Percentiles rank a stretch among this genome's conserved stretches.
Conservation (phyloP, 176 grass and related monocot species). For the Saccharum spontaneum region DNA sequence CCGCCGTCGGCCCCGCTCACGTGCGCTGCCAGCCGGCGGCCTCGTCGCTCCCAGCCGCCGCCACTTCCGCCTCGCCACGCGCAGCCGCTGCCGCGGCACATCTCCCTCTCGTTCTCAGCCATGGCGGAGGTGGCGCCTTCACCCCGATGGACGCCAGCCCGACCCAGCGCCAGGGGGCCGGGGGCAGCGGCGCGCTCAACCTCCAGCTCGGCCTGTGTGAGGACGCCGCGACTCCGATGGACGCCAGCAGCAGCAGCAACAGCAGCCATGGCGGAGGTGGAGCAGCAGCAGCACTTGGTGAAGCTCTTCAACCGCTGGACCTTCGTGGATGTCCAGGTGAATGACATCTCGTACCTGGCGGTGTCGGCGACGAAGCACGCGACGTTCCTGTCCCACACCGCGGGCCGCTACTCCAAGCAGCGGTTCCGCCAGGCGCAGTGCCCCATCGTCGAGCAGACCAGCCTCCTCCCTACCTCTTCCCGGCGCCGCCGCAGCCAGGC, state of each 20-base stretch:
- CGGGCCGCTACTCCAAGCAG: conserved; percentile 77
- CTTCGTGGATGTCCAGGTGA: conserved; percentile 82
- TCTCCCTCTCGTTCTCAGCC: neutral
- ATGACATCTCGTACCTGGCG: conserved; percentile 79
- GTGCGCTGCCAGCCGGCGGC: too few relatives aligned
- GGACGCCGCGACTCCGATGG: too few relatives aligned
- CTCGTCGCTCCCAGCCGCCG: neutral
- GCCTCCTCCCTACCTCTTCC: too few relatives aligned
- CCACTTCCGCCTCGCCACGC: neutral
- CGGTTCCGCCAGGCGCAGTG: conserved; percentile 89
- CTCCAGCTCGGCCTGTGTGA: too few relatives aligned
- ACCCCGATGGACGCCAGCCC: too few relatives aligned
- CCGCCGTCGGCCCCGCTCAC: too few relatives aligned
- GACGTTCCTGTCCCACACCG: conserved; percentile 78
- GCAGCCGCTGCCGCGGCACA: neutral
- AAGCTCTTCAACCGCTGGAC: conserved; percentile 88
- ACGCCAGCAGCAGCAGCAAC: too few relatives aligned
- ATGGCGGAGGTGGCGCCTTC: conserved; percentile 51
- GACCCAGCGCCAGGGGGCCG: too few relatives aligned
- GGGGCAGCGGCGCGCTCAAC: too few relatives aligned
- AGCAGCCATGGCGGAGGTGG: too few relatives aligned
- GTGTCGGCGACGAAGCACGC: conserved; percentile 68
- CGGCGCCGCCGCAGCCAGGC: too few relatives aligned
- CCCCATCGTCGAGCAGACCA: conserved; percentile 84
- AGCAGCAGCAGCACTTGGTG: conserved; percentile 33